phyloP scores from a whole-genome alignment of 2,329 filamentous ascomycete genomes.

The Canariomyces notabilis region DNA sequence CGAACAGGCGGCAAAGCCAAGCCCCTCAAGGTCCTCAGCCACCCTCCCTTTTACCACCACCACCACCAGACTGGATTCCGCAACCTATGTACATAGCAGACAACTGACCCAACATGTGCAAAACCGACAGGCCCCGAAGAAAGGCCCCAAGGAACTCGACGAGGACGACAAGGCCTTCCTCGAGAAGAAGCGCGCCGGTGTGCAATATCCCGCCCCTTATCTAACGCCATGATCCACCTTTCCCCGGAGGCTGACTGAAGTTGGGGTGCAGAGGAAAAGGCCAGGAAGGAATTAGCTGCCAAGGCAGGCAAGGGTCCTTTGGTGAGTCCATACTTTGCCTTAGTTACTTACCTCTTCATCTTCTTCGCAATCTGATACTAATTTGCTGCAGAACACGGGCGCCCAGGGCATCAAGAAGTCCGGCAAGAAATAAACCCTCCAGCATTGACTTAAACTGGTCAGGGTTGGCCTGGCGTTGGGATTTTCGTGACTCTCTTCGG shows the following conservation, averaged over 20 bases:
- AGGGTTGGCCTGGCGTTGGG: too few species aligned
- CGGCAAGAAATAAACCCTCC: slow-evolving; percentile 73
- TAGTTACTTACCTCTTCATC: background rate
- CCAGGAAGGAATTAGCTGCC: slow-evolving; percentile 75
- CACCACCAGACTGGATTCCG: background rate
- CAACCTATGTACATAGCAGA: background rate
- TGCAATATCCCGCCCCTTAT: too few species aligned
- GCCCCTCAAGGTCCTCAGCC: slow-evolving; percentile 62
- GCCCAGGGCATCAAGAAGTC: slow-evolving; percentile 95
- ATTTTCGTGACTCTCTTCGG: too few species aligned
- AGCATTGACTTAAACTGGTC: slow-evolving; percentile 5
- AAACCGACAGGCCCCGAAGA: slow-evolving; percentile 62
- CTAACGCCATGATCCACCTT: too few species aligned
- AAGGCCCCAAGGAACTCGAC: slow-evolving; percentile 74
- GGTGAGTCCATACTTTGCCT: slow-evolving; percentile 19
- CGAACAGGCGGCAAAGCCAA: slow-evolving; percentile 70
- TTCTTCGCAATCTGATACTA: background rate
- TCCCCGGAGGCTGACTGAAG: too few species aligned
- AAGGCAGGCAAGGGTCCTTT: slow-evolving; percentile 85
- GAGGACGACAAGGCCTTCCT: slow-evolving; percentile 81
- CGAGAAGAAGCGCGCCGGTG: slow-evolving; percentile 81
- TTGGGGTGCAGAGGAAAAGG: slow-evolving; percentile 79
- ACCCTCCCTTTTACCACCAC: background rate
- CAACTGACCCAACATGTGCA: background rate
- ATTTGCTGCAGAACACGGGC: slow-evolving; percentile 56